phyloP scores from a whole-genome alignment of 2,329 filamentous ascomycete genomes.

The Fusarium denticulatum region DNA sequence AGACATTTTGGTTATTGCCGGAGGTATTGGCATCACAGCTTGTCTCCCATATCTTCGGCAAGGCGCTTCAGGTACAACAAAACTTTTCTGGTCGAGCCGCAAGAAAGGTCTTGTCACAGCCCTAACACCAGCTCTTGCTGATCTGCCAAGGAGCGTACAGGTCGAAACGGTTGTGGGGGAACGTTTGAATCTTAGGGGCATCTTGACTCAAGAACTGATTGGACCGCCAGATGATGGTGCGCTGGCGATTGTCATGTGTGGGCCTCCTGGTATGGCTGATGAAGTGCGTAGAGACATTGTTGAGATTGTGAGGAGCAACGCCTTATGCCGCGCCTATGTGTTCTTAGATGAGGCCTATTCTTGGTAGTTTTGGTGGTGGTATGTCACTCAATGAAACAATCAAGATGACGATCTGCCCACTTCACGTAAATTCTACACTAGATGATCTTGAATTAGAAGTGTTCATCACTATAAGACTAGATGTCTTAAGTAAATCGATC shows the following conservation, averaged over 20 bases:
- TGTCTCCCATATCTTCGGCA: conserved; percentile 42
- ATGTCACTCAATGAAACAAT: neutral
- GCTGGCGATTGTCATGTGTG: conserved; percentile 44
- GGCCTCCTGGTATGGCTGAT: conserved; percentile 45
- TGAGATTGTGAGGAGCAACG: conserved; percentile 28
- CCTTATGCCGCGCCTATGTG: conserved; percentile 33
- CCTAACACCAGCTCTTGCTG: conserved; percentile 21
- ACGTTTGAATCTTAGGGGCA: conserved; percentile 34
- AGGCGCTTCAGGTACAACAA: conserved; percentile 11
- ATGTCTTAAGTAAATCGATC: neutral
- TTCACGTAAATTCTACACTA: neutral
- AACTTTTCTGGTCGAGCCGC: conserved; percentile 43
- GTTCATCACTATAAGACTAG: neutral
- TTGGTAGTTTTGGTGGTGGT: conserved; percentile 33
- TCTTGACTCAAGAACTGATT: conserved; percentile 37
- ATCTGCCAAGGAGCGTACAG: conserved; percentile 27
- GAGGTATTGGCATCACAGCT: conserved; percentile 48
- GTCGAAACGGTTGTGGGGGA: conserved; percentile 37
- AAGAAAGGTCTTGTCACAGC: conserved; percentile 26
- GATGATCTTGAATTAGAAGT: neutral
- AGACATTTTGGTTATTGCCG: conserved; percentile 44
- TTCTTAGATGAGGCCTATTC: conserved; percentile 43
- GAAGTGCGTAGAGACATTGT: conserved; percentile 41
- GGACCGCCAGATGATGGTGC: conserved; percentile 20
- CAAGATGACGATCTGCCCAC: neutral